Base-by-base conservation (phyloP, 371 early-diverging fungal species). In the Entomophthora muscae region DNA sequence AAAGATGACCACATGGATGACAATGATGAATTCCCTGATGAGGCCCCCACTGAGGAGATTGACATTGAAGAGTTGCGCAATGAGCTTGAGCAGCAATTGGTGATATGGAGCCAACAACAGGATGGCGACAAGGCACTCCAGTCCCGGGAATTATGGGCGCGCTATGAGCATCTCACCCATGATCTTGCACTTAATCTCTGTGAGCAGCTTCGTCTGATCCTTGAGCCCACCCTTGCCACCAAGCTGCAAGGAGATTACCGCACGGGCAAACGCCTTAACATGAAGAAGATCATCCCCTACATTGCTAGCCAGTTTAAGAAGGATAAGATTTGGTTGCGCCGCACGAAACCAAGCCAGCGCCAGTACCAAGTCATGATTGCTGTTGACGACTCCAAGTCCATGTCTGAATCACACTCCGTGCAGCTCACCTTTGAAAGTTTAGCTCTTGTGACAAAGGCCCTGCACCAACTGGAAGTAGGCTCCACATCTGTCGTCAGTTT, bases 291-390 rank as follows among this genome's bases (percentile, higher is more conserved):
- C 62, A 94, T 99, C 66, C 93, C 98, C 1, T 99, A 98, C 70
- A 97, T 99, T 72, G 99, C 98, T 24, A 88, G 89, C 68, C 90
- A 96, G 70, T 99, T 90, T 80, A 93, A 93, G 78, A 98, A 95
- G 78, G 98, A 99, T 78, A 98, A 97, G 81, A 99, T 99, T 66
- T 99, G 99, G 99, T 77, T 98, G 70, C 88, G 98, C 53, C 87
- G 99, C 59, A 97, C 94, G 52, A 95, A 93, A 72, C 95, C 92
- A n/a, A 87, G 89, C 67, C 94, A 97, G 69, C 85, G 98, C 62
- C 88, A 93, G 63, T 99, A 99, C 77, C 93, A 95, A 71, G 88
- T 99, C 30, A 85, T 99, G 84, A 80, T 99, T 24, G 89, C 99
- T 21, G 86, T 99, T 53, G 99, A 99, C 73, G 98, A 99, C 73